Percentiles rank a stretch among this genome's conserved stretches.
Evolutionary conservation across 2,329 filamentous ascomycete genomes (phyloP).

Genomic region (Aspergillus terreus): DNA sequence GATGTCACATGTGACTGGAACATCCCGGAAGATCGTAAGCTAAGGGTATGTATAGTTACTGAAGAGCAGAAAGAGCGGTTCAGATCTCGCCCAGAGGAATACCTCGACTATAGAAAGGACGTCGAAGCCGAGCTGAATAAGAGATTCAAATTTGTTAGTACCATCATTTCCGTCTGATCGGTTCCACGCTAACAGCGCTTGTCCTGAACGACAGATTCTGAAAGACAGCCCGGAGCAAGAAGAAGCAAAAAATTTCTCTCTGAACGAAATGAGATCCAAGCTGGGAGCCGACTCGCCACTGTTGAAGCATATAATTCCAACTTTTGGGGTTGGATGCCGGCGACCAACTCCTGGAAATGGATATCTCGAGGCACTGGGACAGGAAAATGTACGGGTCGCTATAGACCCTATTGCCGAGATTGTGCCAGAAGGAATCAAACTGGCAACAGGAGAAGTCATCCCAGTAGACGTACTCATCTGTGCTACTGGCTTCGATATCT

Average conservation of each 20-base stretch:
- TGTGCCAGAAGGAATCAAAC: constrained; percentile 12
- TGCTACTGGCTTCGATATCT: constrained; percentile 13
- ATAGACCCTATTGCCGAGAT: constrained; percentile 10
- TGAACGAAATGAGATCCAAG: constrained; percentile 1
- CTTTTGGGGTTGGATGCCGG: constrained; percentile 20
- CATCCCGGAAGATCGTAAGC: not conserved
- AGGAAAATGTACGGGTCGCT: constrained; percentile 17
- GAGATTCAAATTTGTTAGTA: constrained; percentile 5
- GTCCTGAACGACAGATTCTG: not conserved
- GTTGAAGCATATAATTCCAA: constrained; percentile 8
- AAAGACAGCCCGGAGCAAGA: constrained; percentile 1
- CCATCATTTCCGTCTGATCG: not conserved
- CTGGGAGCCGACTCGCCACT: not conserved
- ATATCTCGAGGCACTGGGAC: constrained; percentile 18
- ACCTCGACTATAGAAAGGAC: constrained; percentile 9
- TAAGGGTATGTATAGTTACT: not conserved
- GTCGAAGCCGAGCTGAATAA: constrained; percentile 9
- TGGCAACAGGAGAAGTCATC: constrained; percentile 12
- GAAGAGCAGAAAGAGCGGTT: constrained; percentile 7
- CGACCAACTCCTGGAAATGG: constrained; percentile 17
- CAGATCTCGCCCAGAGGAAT: constrained; percentile 5
- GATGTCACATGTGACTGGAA: not conserved
- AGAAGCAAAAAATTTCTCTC: not conserved
- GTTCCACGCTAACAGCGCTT: not conserved
- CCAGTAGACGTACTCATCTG: constrained; percentile 12